These are phyloP conservation scores for Tympanopsis confertula DNA, from an alignment of 2,329 filamentous ascomycete species.

Conservation along the genomic window DNA sequence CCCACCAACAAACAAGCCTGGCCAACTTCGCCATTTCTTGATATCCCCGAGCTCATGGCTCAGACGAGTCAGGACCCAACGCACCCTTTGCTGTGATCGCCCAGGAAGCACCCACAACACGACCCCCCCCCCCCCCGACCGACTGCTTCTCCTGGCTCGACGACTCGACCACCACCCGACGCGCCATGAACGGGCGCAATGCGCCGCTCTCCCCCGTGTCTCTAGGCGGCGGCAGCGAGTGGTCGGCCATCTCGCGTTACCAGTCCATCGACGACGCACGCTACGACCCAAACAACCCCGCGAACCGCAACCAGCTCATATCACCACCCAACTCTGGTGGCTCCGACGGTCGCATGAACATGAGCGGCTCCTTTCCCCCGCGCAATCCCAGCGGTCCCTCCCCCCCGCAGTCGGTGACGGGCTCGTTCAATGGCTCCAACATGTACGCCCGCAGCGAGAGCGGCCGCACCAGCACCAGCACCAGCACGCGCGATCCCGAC, in stretches of 20 bases:
- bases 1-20: too few species aligned
- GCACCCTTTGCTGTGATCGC: too few species aligned
- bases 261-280: constrained; percentile 35
- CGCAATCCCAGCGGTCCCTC: constrained; percentile 57
- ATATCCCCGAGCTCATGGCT: too few species aligned
- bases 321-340: constrained; percentile 62
- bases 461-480: constrained; percentile 41
- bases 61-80: too few species aligned
- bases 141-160: too few species aligned
- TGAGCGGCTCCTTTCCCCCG: constrained; percentile 39
- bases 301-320: constrained; percentile 45
- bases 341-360: constrained; percentile 49
- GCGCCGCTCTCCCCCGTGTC: constrained; percentile 73
- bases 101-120: too few species aligned
- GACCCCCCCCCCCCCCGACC: too few species aligned
- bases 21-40: too few species aligned
- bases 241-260: constrained; percentile 62
- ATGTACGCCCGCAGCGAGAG: constrained; percentile 57
- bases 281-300: constrained; percentile 36
- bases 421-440: constrained; percentile 70
- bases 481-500: constrained; percentile 49
- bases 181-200: constrained; percentile 60
- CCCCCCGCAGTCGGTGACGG: constrained; percentile 76
- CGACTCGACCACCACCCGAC: constrained; percentile 8
- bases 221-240: constrained; percentile 70